A percentile compares a stretch with the other conserved stretches of the same genome.
These are phyloP conservation scores for Sporothrix brasiliensis DNA, from an alignment of 2,329 filamentous ascomycete genomes.

Conservation along the genomic window DNA sequence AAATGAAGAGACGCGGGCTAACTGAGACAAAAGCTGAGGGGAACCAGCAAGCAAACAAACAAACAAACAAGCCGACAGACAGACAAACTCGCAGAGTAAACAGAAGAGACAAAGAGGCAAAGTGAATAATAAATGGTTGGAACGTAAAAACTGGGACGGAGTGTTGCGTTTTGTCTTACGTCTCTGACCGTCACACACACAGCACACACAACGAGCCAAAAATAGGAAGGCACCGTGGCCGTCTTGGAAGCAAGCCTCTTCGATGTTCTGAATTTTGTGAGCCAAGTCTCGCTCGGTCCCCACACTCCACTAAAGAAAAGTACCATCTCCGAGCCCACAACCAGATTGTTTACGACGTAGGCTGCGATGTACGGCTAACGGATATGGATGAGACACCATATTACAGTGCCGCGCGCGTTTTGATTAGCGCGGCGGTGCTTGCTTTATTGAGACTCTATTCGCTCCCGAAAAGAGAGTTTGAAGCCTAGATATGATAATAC, in stretches of 20 bases:
- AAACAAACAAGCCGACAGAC: not conserved
- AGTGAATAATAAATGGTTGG: too few relatives aligned
- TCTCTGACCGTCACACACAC: too few relatives aligned
- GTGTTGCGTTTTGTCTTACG: not conserved
- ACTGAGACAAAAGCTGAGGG: not conserved
- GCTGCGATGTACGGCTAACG: not conserved
- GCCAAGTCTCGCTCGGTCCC: not conserved
- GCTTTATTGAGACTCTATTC: not conserved
- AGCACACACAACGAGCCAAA: not conserved
- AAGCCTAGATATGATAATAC: not conserved
- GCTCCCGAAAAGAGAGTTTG: not conserved
- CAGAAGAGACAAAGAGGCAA: too few relatives aligned
- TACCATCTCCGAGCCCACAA: too few relatives aligned
- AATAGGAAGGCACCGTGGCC: constrained; percentile 19
- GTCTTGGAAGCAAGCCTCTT: not conserved
- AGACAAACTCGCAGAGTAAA: not conserved
- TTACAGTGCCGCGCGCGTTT: not conserved
- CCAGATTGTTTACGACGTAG: constrained; percentile 4
- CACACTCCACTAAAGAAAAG: not conserved
- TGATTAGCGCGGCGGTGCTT: constrained; percentile 8
- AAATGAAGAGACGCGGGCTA: not conserved
- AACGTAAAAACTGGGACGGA: not conserved
- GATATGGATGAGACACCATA: not conserved
- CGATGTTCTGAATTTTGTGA: not conserved
- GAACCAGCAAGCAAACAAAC: not conserved